These are phyloP conservation scores for Cryptococcus hybrid DNA, from an alignment of 1,284 basidiomycete species.

Conservation along the genomic window DNA sequence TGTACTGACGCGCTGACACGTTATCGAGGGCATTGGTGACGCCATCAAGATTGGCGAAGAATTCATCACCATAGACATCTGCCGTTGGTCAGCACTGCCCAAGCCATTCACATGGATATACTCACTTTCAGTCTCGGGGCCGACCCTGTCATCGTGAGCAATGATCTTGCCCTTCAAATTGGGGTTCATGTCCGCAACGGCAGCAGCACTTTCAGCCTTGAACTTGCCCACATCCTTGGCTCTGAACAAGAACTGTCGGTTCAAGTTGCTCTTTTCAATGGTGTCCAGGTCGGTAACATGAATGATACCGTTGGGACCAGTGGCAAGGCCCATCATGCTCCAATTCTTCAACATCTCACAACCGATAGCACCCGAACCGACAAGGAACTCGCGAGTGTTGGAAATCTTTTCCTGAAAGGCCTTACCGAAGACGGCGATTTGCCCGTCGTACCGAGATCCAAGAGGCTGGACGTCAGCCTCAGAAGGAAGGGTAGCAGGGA, in stretches of 20 bases:
- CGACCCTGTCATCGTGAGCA: conserved; percentile 91
- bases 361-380: conserved; percentile 97
- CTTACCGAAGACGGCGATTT: conserved; percentile 94
- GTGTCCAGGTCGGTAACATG: conserved; percentile 98
- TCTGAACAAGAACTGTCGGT: conserved; percentile 98
- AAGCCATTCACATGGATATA: conserved; percentile 17
- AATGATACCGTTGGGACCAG: conserved; percentile 76
- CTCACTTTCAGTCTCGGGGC: conserved; percentile 86
- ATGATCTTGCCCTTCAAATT: conserved; percentile 84
- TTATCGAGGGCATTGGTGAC: conserved; percentile 99
- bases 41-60: conserved; percentile 85
- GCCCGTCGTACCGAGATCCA: conserved; percentile 86
- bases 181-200: conserved; percentile 96
- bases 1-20: conserved; percentile 92
- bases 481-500: conserved; percentile 70
- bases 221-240: conserved; percentile 96
- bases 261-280: conserved; percentile 99
- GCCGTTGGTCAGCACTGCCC: conserved; percentile 3
- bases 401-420: conserved; percentile 90
- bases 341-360: conserved; percentile 99
- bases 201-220: conserved; percentile 92
- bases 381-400: conserved; percentile 91
- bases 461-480: conserved; percentile 83
- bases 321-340: conserved; percentile 97
- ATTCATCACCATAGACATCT: conserved; percentile 87